Base-by-base conservation (phyloP, 352 stramenopile genomes). In the Phytophthora melonis region DNA sequence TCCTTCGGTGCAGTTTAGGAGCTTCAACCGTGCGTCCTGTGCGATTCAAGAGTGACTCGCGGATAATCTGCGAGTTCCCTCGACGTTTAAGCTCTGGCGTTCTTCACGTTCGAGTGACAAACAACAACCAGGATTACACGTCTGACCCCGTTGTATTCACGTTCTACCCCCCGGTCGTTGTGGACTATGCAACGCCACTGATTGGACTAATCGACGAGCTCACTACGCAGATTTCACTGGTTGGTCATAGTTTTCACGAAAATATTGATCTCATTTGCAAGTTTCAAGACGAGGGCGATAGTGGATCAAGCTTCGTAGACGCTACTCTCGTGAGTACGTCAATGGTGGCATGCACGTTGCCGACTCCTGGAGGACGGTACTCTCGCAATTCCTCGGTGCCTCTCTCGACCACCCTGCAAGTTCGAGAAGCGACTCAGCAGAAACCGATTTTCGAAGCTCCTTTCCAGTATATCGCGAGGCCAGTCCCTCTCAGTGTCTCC, bases 71-170 rank as follows among this genome's bases (percentile, higher is more conserved):
- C 32, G 36, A 66, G 49, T 70, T 81, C 34, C 67, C 75, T 18
- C 64, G 77, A 18, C 55, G 30, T 10, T 32, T 68, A 14, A 32
- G 63, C 30, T 64, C 77, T 50, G 71, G 71, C 6, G 62, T 56
- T 49, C 36, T 82, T 10, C 27, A 49, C 0, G 76, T 84, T 4
- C 55, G 66, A 30, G 67, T 88, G 14, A 73, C 79, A 2, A 81
- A 75, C 19, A 85, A 86, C 62, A 75, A 78, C 27, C 79, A 83
- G 68, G 81, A 88, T 39, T 84, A 82, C 39, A 74, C 63, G 7
- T 39, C 56, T 6, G 71, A 78, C n/a, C 2, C 13, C 3, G 41
- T 79, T 18, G 8, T 16, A 18, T 83, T 78, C 27, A 8, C 19
- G 0, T 21, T 77, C 5, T 66, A 65, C 23, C 57, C 58, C 47